Evolutionary conservation across 2,329 filamentous ascomycete species (phyloP), one percentile per base, ranked within the genome.

Genomic region (Hirsutella thompsonii): DNA sequence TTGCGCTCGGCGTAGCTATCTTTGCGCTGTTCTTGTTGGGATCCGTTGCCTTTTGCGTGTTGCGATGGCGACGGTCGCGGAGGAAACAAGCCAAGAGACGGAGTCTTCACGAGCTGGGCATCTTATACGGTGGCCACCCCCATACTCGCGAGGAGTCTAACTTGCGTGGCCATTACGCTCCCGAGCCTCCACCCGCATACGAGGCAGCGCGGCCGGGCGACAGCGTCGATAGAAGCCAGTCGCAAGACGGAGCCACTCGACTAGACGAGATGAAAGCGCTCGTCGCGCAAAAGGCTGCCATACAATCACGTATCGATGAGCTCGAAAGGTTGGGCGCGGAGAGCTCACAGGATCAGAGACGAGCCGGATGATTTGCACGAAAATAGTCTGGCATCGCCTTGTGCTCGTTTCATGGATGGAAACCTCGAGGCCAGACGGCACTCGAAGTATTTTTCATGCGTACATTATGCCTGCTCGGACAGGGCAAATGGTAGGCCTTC

Each of bases 291-390:
- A 61, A 62, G 39, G 56, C 51, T 10, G 52, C 50, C 13, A 60
- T 62, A 20, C 55, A 60, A 42, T 55, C 55, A 16, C 58, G 59
- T 14, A 54, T 62, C 16, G 53, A 61, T 34, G 53, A 61, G 47
- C 42, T 63, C 39, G 54, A 60, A 42, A 42, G 38, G 18, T 6
- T 16, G n/a, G 19, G 34, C 13, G 20, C 37, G 8, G 37, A 43
- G 16, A 13, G 26, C 18, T n/a, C 36, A 23, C 36, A 20, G 28
- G 16, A 21, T 20, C 4, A 3, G n/a, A 19, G 32, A 16, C 4
- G 18, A 5, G 4, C 32, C 23, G 23, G 23, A 26, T 26, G 23
- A 26, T n/a, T n/a, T n/a, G n/a, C n/a, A n/a, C n/a, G n/a, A n/a
- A n/a, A n/a, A n/a, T n/a, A n/a, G n/a, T n/a, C n/a, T n/a, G n/a